Conservation (phyloP, 306 rosid species). For the Rubus idaeus region DNA sequence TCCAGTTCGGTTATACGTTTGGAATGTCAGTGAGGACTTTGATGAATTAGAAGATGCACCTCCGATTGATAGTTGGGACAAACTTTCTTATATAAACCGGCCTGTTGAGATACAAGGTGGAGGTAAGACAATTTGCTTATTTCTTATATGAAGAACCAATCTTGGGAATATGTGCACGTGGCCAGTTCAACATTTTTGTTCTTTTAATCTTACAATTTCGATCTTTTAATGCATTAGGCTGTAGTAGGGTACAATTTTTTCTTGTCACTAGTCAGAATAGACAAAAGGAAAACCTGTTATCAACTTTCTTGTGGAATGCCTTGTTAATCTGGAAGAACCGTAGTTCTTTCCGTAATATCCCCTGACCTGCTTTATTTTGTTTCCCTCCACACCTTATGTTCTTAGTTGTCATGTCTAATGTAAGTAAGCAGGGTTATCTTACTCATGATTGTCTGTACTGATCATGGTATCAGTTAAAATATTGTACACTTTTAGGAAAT, state of each 20-base stretch:
- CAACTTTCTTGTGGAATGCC: neutral
- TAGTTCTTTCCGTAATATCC: neutral
- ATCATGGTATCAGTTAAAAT: neutral
- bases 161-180: constrained; percentile 14
- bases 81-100: constrained; percentile 75
- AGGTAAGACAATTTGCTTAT: constrained; percentile 45
- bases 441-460: neutral
- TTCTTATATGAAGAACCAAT: neutral
- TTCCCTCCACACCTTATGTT: neutral
- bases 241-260: neutral
- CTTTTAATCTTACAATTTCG: neutral
- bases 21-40: constrained; percentile 63
- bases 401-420: neutral
- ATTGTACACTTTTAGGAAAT: neutral
- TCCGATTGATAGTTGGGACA: constrained; percentile 81
- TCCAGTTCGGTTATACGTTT: constrained; percentile 77
- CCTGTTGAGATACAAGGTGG: constrained; percentile 73
- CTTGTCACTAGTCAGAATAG: neutral
- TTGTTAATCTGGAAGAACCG: neutral
- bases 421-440: neutral
- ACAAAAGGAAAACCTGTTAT: constrained; percentile 1
- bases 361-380: neutral
- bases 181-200: neutral
- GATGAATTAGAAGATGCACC: constrained; percentile 83
- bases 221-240: neutral